Evolutionary conservation across 75 land plant species (phyloP).

Genomic region (Adiantum capillusveneris): DNA sequence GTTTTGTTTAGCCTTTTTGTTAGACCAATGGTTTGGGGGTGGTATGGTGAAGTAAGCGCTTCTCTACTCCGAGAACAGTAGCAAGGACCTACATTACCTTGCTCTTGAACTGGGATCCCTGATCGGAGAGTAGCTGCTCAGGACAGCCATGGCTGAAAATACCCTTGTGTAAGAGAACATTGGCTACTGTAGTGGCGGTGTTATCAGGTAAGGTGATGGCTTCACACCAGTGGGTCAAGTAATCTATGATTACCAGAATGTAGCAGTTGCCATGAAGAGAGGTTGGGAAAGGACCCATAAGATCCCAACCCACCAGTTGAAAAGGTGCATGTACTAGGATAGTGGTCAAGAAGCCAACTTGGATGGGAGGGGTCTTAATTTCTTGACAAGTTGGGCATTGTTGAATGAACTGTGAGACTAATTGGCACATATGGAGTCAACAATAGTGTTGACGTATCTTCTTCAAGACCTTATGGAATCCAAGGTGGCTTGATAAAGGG

Average conservation of each 20-base stretch:
- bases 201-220: not conserved
- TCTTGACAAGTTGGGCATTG: too few species aligned
- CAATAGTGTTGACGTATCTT: not conserved
- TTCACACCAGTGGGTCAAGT: not conserved
- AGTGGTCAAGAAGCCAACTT: not conserved
- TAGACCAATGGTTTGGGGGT: not conserved
- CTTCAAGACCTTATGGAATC: not conserved
- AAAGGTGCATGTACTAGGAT: not conserved
- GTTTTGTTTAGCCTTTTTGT: not conserved
- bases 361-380: not conserved
- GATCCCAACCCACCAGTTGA: not conserved
- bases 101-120: not conserved
- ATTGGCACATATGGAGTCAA: not conserved
- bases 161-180: not conserved
- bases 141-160: slow-evolving; percentile 1
- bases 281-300: not conserved
- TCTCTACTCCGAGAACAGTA: not conserved
- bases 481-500: not conserved
- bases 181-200: not conserved
- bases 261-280: not conserved
- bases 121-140: not conserved
- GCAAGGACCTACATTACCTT: not conserved
- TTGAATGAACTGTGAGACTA: not conserved
- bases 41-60: not conserved
- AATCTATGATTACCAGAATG: not conserved